Conservation (phyloP, 305 asterid genomes). For the Fraxinus greggii region DNA sequence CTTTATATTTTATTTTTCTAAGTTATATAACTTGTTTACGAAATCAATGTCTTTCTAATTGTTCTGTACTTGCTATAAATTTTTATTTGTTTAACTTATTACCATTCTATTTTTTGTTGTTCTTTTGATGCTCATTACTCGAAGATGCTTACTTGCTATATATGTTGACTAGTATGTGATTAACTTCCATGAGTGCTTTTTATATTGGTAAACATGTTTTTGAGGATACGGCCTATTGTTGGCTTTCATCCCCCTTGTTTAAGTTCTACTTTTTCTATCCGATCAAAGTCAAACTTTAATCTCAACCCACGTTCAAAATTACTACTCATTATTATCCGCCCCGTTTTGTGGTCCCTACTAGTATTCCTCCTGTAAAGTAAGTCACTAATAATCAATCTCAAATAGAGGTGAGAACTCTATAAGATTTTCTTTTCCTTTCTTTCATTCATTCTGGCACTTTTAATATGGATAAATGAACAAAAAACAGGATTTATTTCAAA, state of each 20-base stretch:
- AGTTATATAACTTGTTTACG: conserved; percentile 18
- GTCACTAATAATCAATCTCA: not conserved
- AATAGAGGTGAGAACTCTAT: not conserved
- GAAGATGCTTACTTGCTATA: not conserved
- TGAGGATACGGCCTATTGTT: not conserved
- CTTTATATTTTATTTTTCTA: conserved; percentile 24
- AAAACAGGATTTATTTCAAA: not conserved
- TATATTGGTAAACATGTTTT: not conserved
- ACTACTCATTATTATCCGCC: not conserved
- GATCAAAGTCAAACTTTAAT: not conserved
- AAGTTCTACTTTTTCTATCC: not conserved
- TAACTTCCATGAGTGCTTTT: conserved; percentile 1
- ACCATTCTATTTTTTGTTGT: conserved; percentile 8
- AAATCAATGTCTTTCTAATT: not conserved
- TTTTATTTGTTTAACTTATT: conserved; percentile 7
- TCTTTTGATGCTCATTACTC: conserved; percentile 4
- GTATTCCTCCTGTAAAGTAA: not conserved
- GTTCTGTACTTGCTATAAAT: conserved; percentile 5
- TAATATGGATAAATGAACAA: not conserved
- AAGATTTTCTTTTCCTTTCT: not conserved
- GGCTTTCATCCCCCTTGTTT: not conserved
- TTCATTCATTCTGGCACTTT: not conserved
- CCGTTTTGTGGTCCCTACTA: not conserved
- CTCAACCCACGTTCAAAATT: not conserved
- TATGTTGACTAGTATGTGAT: not conserved